Evolutionary conservation across 805 yeast genomes (phyloP).

Genomic region (Yarrowia sp.): DNA sequence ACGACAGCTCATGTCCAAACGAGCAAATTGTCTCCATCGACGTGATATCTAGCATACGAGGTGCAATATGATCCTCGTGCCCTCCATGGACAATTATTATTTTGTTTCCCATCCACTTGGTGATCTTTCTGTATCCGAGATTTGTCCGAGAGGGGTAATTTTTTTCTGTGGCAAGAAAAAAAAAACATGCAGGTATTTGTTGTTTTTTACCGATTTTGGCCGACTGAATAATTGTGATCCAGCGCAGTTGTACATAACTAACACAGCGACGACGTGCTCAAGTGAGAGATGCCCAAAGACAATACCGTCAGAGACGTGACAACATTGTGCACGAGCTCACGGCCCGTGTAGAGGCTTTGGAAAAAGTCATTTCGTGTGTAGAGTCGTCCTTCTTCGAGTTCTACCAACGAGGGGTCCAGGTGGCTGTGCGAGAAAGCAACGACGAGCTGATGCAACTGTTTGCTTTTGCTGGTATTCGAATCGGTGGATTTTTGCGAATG

Average conservation of each 20-base stretch:
- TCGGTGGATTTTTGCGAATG: conserved; percentile 23
- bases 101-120: background rate
- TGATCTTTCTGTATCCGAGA: background rate
- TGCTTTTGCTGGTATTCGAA: conserved; percentile 24
- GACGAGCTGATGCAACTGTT: conserved; percentile 28
- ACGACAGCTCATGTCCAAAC: background rate
- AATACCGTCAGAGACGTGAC: conserved; percentile 29
- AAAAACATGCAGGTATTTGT: background rate
- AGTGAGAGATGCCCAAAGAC: conserved; percentile 28
- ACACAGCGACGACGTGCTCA: conserved; percentile 29
- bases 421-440: conserved; percentile 25
- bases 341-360: conserved; percentile 24
- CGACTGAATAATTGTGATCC: background rate
- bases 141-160: background rate
- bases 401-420: conserved; percentile 27
- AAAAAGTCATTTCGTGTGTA: conserved; percentile 18
- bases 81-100: background rate
- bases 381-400: conserved; percentile 27
- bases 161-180: background rate
- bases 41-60: background rate
- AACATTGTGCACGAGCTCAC: conserved; percentile 25
- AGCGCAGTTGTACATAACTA: background rate
- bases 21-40: background rate
- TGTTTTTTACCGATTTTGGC: background rate
- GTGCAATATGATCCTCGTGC: background rate